Base-by-base conservation (phyloP, 2,329 filamentous ascomycete genomes). In the Cladosporium velox region DNA sequence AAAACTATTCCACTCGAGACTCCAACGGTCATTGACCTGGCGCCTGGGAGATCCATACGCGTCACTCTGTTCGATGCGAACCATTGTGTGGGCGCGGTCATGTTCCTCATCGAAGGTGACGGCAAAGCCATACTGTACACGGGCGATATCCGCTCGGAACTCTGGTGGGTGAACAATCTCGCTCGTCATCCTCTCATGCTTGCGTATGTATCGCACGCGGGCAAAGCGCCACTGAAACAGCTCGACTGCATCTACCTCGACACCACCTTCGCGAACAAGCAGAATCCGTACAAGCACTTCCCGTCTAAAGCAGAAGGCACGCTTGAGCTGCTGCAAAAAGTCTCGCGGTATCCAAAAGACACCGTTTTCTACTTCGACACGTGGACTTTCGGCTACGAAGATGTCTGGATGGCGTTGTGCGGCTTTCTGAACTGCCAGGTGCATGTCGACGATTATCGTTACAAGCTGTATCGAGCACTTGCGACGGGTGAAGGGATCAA, bases 371-470 rank as follows among this genome's bases (percentile, higher is more conserved):
- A 96, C 76, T 85, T 98, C 55, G 87, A 93, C 65, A 87, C 92
- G 0, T 97, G 93, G 93, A 97, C 94, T 0, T 95, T 95, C 74
- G 91, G 91, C 0, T 97, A 97, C 69, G 93, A 98, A 75, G 91
- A 96, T 62, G 92, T 97, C 0, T 97, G 93, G 93, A 82, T 93
- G 66, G 90, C 92, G 0, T 79, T 98, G 0, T 89, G 92, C 0
- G 85, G 88, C 26, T 86, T 88, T 12, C 80, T 97, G 0, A 79
- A 86, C 6, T 89, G 89, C 0, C 71, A 90, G 82, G 86, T 97
- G 1, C 94, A 97, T 72, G 86, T 97, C 2, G 92, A 96, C 74
- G 81, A 86, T 18, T 97, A 97, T 75, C 92, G 93, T 70, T 82
- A 90, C 73, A 79, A 84, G 0, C 82, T 97, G 0, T 97, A 96